These are phyloP conservation scores for Tulasnella sp. DNA, from an alignment of 768 basidiomycete species.

Conservation along the genomic window DNA sequence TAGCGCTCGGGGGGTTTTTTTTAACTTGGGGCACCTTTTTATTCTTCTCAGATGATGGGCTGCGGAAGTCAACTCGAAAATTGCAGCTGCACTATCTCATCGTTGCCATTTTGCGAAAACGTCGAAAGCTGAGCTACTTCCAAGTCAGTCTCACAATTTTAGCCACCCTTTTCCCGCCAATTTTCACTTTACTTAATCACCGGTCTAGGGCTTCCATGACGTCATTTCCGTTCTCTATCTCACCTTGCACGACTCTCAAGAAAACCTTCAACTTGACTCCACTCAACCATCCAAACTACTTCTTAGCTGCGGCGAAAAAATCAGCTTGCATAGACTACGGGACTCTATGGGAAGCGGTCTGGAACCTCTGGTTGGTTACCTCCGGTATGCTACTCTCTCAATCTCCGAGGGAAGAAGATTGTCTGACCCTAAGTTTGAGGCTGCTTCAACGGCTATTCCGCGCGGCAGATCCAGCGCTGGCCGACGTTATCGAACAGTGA, in stretches of 20 bases:
- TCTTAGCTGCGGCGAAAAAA: conserved; percentile 46
- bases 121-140: conserved; percentile 75
- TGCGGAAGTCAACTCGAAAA: conserved; percentile 38
- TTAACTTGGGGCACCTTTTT: conserved; percentile 31
- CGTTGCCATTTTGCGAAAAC: conserved; percentile 66
- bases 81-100: conserved; percentile 65
- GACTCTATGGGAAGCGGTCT: conserved; percentile 86
- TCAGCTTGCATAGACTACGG: conserved; percentile 72
- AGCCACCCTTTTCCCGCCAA: not conserved
- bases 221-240: conserved; percentile 80
- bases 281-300: not conserved
- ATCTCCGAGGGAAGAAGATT: not conserved
- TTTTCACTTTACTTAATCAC: not conserved
- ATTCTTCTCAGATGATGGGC: conserved; percentile 33
- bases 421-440: conserved; percentile 39
- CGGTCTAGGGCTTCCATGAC: conserved; percentile 81
- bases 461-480: conserved; percentile 64
- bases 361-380: conserved; percentile 76
- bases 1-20: not conserved
- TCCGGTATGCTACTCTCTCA: conserved; percentile 47
- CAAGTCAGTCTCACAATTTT: conserved; percentile 48
- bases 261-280: conserved; percentile 47
- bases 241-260: conserved; percentile 57
- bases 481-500: conserved; percentile 63
- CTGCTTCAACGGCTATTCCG: conserved; percentile 69